Evolutionary conservation across 139 green algal genomes (phyloP).

Genomic region (Chlorella sp.): DNA sequence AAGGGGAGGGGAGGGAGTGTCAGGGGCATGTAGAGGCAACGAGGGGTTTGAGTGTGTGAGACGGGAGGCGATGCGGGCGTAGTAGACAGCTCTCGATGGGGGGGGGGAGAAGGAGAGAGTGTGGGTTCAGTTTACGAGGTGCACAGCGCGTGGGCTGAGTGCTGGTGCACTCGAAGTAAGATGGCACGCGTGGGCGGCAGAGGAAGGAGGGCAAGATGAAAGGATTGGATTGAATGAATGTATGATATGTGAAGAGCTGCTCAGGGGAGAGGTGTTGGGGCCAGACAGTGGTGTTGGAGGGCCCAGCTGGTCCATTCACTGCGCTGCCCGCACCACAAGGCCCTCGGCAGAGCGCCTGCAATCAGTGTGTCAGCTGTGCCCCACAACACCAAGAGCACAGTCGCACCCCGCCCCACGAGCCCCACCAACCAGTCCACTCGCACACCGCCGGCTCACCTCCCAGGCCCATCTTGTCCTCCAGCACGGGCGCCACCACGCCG

Average conservation of each 20-base stretch:
- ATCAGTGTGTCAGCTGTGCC: background rate
- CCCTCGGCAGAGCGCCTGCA: background rate
- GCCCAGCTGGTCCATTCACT: background rate
- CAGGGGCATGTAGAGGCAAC: no score
- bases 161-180: no score
- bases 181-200: no score
- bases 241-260: no score
- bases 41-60: background rate
- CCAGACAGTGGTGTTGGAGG: no score
- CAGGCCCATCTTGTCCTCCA: conserved; percentile 38
- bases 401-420: no score
- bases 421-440: background rate
- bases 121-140: background rate
- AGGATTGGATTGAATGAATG: no score
- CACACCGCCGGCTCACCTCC: background rate
- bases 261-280: no score
- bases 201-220: no score
- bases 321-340: no score
- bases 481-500: conserved; percentile 30
- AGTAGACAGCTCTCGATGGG: conserved; percentile 16
- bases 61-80: conserved; percentile 30
- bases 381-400: background rate
- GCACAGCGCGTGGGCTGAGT: no score
- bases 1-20: background rate
- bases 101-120: background rate